Conservation (phyloP, 2,329 filamentous ascomycete genomes). For the Rachicladosporium sp. region DNA sequence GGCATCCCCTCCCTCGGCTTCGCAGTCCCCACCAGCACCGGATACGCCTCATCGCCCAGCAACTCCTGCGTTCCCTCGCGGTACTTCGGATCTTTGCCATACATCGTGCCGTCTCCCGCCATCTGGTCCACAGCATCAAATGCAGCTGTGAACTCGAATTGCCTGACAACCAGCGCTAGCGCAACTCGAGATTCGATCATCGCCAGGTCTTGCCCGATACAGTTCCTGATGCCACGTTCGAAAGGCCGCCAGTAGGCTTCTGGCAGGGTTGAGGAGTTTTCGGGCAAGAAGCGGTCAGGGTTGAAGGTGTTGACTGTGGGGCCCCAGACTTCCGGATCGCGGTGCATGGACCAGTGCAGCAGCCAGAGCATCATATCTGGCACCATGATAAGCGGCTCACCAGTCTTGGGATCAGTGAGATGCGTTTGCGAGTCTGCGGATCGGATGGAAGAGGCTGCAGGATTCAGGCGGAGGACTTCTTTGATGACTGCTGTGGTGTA, state of each 20-base stretch:
- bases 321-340: slow-evolving; percentile 26
- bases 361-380: slow-evolving; percentile 33
- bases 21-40: slow-evolving; percentile 15
- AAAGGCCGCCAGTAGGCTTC: slow-evolving; percentile 42
- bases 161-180: slow-evolving; percentile 35
- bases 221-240: slow-evolving; percentile 40
- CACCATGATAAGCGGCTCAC: slow-evolving; percentile 30
- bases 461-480: slow-evolving; percentile 40
- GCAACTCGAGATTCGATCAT: slow-evolving; percentile 39
- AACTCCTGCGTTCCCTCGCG: slow-evolving; percentile 13
- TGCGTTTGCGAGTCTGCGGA: slow-evolving; percentile 21
- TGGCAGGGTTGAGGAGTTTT: slow-evolving; percentile 17
- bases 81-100: slow-evolving; percentile 12
- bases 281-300: slow-evolving; percentile 34
- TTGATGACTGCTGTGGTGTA: slow-evolving; percentile 41
- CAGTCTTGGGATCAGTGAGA: slow-evolving; percentile 29
- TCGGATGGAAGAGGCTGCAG: slow-evolving; percentile 33
- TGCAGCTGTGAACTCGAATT: slow-evolving; percentile 35
- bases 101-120: slow-evolving; percentile 22
- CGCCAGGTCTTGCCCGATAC: slow-evolving; percentile 43
- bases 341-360: slow-evolving; percentile 24
- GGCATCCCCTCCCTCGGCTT: slow-evolving; percentile 23
- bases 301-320: slow-evolving; percentile 30
- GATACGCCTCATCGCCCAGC: slow-evolving; percentile 19
- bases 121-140: slow-evolving; percentile 23